Evolutionary conservation across 345 rosid species (phyloP), one percentile per base, ranked within the genome.

Genomic region (Psidium friedrichsthalianum): DNA sequence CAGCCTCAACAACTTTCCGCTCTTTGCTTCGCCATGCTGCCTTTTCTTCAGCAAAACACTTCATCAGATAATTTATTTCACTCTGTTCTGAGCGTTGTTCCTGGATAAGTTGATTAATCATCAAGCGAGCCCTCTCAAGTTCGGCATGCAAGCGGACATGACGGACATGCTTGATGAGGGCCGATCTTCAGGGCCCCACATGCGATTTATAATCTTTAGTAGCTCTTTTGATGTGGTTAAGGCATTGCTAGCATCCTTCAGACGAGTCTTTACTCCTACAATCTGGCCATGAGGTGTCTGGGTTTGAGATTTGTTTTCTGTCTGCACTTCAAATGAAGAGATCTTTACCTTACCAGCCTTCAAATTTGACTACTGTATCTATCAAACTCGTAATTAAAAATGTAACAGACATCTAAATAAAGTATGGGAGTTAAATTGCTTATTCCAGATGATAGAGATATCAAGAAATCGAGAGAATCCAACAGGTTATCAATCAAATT

Each of bases 121-220:
- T 96, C 89, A 96, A 88, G 64, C 98, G 94, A 89, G 98, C 98
- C 90, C 99, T 91, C 87, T 97, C 98, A 27, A 97, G 96, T 93
- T 97, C 99, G 20, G 99, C 93, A 87, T 97, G 99, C 82, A 97
- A 86, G 99, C 98, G 22, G 99, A 96, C 90, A 97, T 91, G 52
- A 97, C 96, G 56, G 99, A 94, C 95, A 95, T 90, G 93, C 94
- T 95, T 14, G 99, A 97, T 49, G 98, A 93, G 86, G 98, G 97
- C 42, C 96, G 94, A 85, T 92, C 96, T 86, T 96, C 98, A 85
- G 91, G 95, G 86, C 98, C 96, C 99, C 99, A 94, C 91, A 96
- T 91, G 44, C 98, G 96, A 87, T 94, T 94, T 64, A 97, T 95
- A 84, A 97, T 97, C 87, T 94, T 97, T 47, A 96, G 93, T 36